phyloP scores from a whole-genome alignment of 2,329 filamentous ascomycete genomes.

The Dactylonectria macrodidyma region DNA sequence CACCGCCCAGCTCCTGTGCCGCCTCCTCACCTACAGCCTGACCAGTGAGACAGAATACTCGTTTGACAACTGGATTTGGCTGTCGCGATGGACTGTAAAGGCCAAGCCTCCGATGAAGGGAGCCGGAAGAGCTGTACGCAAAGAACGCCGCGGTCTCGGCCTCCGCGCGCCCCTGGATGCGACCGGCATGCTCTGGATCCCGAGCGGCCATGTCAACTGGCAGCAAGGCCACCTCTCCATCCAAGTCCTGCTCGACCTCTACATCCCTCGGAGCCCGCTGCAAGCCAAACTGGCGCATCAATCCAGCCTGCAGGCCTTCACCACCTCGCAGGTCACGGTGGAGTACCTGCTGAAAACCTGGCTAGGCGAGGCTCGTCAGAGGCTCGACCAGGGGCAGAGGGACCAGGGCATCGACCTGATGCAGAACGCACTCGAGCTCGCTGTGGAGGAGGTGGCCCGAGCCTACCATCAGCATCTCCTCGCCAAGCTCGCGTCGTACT shows the following conservation, averaged over 20 bases:
- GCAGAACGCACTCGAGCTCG: too few species aligned
- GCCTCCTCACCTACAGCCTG: background rate
- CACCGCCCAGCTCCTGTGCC: conserved; percentile 7
- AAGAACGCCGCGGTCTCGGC: background rate
- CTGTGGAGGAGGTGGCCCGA: too few species aligned
- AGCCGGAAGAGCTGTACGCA: background rate
- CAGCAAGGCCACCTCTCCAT: background rate
- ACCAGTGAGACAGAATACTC: background rate
- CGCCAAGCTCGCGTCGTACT: too few species aligned
- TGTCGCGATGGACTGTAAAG: background rate
- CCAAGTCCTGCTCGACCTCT: background rate
- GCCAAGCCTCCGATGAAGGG: too few species aligned
- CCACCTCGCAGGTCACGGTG: conserved; percentile 10
- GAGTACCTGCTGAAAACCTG: conserved; percentile 10
- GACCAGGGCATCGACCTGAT: too few species aligned
- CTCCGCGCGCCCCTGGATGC: background rate
- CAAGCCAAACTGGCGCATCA: background rate
- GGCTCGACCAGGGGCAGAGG: background rate
- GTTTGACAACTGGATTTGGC: conserved; percentile 13
- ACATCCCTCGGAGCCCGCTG: background rate
- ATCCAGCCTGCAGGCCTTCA: conserved; percentile 7
- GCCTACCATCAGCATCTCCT: too few species aligned
- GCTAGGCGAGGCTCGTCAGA: background rate
- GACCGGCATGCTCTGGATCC: conserved; percentile 2
- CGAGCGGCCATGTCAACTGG: background rate